These are phyloP conservation scores for Penicillium paradoxum DNA, from an alignment of 495 filamentous ascomycete genomes.

Conservation along the genomic window DNA sequence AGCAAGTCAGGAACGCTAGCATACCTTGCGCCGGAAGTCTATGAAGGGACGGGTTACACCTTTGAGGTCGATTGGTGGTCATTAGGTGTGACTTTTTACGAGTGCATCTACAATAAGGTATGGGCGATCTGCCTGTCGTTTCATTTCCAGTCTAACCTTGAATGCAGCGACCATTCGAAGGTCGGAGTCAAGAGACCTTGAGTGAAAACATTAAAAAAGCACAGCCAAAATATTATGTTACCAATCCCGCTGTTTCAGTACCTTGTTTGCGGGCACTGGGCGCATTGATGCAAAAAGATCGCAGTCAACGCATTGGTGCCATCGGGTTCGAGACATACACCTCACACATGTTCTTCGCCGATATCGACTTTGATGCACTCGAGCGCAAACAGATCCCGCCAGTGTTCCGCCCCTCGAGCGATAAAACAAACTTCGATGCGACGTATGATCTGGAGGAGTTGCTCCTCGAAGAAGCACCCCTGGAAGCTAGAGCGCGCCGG, in stretches of 20 bases:
- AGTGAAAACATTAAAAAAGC: constrained; percentile 78
- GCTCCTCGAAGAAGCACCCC: constrained; percentile 86
- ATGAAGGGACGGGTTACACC: constrained; percentile 78
- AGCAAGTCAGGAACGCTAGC: constrained; percentile 97
- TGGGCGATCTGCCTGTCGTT: constrained; percentile 5
- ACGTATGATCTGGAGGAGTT: constrained; percentile 97
- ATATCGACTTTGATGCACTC: constrained; percentile 78
- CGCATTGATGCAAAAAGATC: constrained; percentile 75
- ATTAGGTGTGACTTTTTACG: constrained; percentile 91
- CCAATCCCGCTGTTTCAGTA: constrained; percentile 79
- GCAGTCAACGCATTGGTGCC: constrained; percentile 72
- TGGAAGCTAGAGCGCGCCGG: constrained; percentile 85
- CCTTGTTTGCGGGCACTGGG: constrained; percentile 81
- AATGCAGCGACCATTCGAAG: constrained; percentile 78
- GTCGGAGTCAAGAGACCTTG: constrained; percentile 73
- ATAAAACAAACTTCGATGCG: constrained; percentile 98
- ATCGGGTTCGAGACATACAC: constrained; percentile 74
- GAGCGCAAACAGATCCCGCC: constrained; percentile 88
- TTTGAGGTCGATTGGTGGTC: constrained; percentile 98
- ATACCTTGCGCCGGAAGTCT: constrained; percentile 95
- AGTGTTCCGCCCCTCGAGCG: constrained; percentile 84
- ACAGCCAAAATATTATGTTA: constrained; percentile 80
- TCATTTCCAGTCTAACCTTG: background rate
- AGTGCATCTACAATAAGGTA: constrained; percentile 99
- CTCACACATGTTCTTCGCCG: constrained; percentile 81